Evolutionary conservation across 768 basidiomycete species (phyloP).

Genomic region (Nidularia sp.): DNA sequence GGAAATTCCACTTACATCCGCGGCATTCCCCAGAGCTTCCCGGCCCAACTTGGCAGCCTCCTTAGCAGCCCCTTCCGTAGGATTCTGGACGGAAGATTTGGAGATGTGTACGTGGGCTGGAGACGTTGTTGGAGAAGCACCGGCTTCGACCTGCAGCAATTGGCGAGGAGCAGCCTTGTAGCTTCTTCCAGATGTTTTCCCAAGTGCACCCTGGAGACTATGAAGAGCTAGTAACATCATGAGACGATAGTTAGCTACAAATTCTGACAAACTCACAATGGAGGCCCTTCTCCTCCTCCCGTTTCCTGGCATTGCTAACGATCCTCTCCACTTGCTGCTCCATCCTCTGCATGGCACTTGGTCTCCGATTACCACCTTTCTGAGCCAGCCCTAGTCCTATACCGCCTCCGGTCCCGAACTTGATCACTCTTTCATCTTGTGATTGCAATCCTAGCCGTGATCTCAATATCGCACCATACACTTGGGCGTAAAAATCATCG

Average conservation of each 20-base stretch:
- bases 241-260: no score
- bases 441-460: slow-evolving; percentile 72
- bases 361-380: slow-evolving; percentile 64
- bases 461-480: slow-evolving; percentile 82
- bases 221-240: slow-evolving; percentile 46
- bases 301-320: slow-evolving; percentile 83
- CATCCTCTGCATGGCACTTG: slow-evolving; percentile 89
- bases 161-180: slow-evolving; percentile 97
- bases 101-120: slow-evolving; percentile 48
- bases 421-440: slow-evolving; percentile 75
- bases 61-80: slow-evolving; percentile 55
- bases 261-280: slow-evolving; percentile 33
- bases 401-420: slow-evolving; percentile 79
- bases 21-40: slow-evolving; percentile 62
- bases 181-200: slow-evolving; percentile 89
- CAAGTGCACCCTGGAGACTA: slow-evolving; percentile 88
- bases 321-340: slow-evolving; percentile 94
- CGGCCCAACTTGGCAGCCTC: slow-evolving; percentile 75
- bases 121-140: slow-evolving; percentile 39
- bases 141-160: slow-evolving; percentile 81
- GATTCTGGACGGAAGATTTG: slow-evolving; percentile 36
- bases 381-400: slow-evolving; percentile 79
- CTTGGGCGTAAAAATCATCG: slow-evolving; percentile 98
- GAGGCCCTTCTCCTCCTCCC: slow-evolving; percentile 81
- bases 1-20: slow-evolving; percentile 35